Conservation (phyloP, 2,329 filamentous ascomycete genomes). For the Pyrenophora tritici-repentis region DNA sequence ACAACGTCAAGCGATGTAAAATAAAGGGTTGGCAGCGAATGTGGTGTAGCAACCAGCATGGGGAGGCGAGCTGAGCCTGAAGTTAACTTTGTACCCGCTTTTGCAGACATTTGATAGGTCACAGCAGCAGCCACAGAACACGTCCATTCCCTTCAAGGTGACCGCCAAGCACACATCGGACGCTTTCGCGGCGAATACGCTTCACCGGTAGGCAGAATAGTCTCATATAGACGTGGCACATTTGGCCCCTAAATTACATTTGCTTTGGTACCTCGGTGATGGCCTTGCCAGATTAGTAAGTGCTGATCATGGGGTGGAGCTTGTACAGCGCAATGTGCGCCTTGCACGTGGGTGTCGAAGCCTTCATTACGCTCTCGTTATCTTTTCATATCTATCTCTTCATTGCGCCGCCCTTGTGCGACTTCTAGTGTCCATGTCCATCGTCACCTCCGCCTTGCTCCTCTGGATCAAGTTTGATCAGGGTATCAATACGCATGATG, state of each 20-base stretch:
- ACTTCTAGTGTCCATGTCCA: conserved; percentile 76
- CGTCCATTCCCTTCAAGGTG: conserved; percentile 3
- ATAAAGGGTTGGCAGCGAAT: background rate
- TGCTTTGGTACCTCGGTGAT: background rate
- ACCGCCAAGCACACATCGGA: conserved; percentile 6
- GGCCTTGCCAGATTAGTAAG: conserved; percentile 2
- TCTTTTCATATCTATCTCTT: conserved; percentile 16
- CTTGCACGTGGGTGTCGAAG: conserved; percentile 12
- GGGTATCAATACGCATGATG: conserved; percentile 98
- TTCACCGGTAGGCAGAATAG: conserved; percentile 5
- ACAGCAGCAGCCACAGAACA: background rate
- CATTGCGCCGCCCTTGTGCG: background rate
- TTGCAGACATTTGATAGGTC: conserved; percentile 3
- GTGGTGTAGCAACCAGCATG: conserved; percentile 1
- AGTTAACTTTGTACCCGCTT: conserved; percentile 5
- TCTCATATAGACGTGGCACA: background rate
- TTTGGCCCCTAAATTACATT: conserved; percentile 1
- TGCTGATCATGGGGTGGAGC: background rate
- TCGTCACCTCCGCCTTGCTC: conserved; percentile 74
- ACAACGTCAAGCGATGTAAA: background rate
- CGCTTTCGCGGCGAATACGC: background rate
- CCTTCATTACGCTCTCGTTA: conserved; percentile 19
- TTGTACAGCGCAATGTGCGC: conserved; percentile 2
- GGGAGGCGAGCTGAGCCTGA: conserved; percentile 12
- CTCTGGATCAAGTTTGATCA: conserved; percentile 97